Evolutionary conservation across 2,329 filamentous ascomycete species (phyloP).

Genomic region (Claviceps sorghi): DNA sequence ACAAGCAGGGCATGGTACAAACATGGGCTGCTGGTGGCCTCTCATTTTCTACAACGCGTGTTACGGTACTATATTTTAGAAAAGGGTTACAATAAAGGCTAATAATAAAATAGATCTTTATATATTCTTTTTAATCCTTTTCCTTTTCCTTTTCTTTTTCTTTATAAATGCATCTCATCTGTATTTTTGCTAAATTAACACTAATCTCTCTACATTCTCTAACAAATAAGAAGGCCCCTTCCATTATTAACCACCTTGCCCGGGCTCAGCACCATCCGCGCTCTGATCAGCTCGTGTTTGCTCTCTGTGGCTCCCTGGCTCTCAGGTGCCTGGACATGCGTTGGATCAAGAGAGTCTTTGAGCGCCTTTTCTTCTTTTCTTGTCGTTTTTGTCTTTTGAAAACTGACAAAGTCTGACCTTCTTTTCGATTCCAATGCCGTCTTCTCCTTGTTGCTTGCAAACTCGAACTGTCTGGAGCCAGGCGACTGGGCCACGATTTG

Average conservation of each 20-base stretch:
- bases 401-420: conserved; percentile 34
- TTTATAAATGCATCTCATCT: too few relatives aligned
- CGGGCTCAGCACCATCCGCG: conserved; percentile 50
- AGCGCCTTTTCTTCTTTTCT: conserved; percentile 32
- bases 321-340: conserved; percentile 12
- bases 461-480: conserved; percentile 50
- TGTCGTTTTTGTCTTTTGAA: neutral
- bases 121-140: too few relatives aligned
- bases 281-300: neutral
- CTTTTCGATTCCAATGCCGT: conserved; percentile 57
- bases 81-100: too few relatives aligned
- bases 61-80: too few relatives aligned
- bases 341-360: conserved; percentile 48
- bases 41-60: too few relatives aligned
- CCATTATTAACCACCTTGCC: conserved; percentile 49
- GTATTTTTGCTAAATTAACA: too few relatives aligned
- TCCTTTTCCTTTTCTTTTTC: too few relatives aligned
- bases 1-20: too few relatives aligned
- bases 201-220: neutral
- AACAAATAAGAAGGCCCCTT: neutral
- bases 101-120: too few relatives aligned
- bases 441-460: conserved; percentile 49
- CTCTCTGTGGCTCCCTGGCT: too few relatives aligned
- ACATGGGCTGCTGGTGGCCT: too few relatives aligned
- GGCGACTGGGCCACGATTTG: conserved; percentile 36